These are phyloP conservation scores for Rhodotorula taiwanensis DNA, from an alignment of 768 basidiomycete genomes.

Conservation along the genomic window DNA sequence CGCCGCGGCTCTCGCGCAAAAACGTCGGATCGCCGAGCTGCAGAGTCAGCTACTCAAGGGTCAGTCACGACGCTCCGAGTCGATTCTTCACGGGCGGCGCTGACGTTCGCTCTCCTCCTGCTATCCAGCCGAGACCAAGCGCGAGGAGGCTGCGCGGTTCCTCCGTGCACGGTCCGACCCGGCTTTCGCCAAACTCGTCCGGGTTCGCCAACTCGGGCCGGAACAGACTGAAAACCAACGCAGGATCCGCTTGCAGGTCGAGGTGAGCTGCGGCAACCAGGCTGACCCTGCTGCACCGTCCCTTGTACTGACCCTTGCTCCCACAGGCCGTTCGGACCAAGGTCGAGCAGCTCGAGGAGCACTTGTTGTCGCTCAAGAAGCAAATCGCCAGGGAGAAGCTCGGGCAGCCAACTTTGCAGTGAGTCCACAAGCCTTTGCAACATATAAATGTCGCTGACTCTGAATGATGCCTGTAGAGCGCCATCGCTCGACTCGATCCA, in stretches of 20 bases:
- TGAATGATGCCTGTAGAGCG: slow-evolving; percentile 54
- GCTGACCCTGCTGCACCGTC: slow-evolving; percentile 5
- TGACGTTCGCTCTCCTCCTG: slow-evolving; percentile 8
- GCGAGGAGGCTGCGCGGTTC: slow-evolving; percentile 75
- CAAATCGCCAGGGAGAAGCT: slow-evolving; percentile 54
- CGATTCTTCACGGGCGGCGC: not conserved
- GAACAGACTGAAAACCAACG: slow-evolving; percentile 79
- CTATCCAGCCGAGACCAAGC: slow-evolving; percentile 58
- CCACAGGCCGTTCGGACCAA: slow-evolving; percentile 62
- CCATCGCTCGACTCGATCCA: slow-evolving; percentile 79
- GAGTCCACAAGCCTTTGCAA: not conserved
- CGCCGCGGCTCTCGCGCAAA: slow-evolving; percentile 19
- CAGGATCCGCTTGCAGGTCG: slow-evolving; percentile 58
- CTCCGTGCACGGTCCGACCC: slow-evolving; percentile 68
- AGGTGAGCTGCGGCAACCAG: slow-evolving; percentile 50
- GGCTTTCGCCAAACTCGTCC: slow-evolving; percentile 68
- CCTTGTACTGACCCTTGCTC: not conserved
- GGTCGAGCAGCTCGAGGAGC: slow-evolving; percentile 70
- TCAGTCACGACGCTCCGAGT: not conserved
- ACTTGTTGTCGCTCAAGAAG: slow-evolving; percentile 64
- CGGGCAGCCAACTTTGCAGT: slow-evolving; percentile 30
- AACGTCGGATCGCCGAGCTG: slow-evolving; percentile 25
- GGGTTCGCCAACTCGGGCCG: slow-evolving; percentile 70
- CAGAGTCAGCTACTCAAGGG: slow-evolving; percentile 30
- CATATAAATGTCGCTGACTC: not conserved